Conservation (phyloP, 169 alveolate genomes). For the Babesia bigemina region DNA sequence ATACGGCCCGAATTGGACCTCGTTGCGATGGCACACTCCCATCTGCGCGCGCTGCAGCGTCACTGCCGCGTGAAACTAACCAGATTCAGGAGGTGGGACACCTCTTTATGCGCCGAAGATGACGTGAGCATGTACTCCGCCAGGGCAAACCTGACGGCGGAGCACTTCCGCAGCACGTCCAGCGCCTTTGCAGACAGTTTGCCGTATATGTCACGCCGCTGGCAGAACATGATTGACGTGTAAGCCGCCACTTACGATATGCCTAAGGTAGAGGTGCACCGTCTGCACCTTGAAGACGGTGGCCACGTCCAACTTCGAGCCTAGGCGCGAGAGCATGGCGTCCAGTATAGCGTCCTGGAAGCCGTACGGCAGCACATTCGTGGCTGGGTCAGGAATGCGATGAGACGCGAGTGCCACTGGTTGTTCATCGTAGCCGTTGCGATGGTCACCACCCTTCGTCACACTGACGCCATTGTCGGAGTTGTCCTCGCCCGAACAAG, state of each 20-base stretch:
- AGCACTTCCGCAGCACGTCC: slow-evolving; percentile 46
- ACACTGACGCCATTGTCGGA: background rate
- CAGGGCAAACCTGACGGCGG: slow-evolving; percentile 40
- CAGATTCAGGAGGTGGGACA: slow-evolving; percentile 48
- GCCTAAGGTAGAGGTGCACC: slow-evolving; percentile 46
- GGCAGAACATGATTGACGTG: background rate
- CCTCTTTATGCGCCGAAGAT: slow-evolving; percentile 57
- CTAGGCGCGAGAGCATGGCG: slow-evolving; percentile 49
- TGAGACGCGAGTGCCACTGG: background rate
- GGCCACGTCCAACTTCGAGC: slow-evolving; percentile 53
- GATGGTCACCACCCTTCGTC: background rate
- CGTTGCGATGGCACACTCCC: slow-evolving; percentile 60
- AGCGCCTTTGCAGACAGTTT: slow-evolving; percentile 28
- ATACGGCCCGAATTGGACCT: slow-evolving; percentile 69
- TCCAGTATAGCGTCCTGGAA: slow-evolving; percentile 36
- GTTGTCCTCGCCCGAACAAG: background rate
- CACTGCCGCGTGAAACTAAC: slow-evolving; percentile 1
- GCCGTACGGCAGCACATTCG: slow-evolving; percentile 13
- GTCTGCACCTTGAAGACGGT: slow-evolving; percentile 64
- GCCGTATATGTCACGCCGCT: slow-evolving; percentile 49
- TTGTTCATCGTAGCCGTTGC: background rate
- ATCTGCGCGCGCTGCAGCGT: background rate
- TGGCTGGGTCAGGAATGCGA: slow-evolving; percentile 16
- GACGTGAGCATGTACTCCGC: slow-evolving; percentile 68
- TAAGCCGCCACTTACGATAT: slow-evolving; percentile 21